phyloP scores from a whole-genome alignment of 1,284 basidiomycete genomes.

The Singerocomus inundabilis region DNA sequence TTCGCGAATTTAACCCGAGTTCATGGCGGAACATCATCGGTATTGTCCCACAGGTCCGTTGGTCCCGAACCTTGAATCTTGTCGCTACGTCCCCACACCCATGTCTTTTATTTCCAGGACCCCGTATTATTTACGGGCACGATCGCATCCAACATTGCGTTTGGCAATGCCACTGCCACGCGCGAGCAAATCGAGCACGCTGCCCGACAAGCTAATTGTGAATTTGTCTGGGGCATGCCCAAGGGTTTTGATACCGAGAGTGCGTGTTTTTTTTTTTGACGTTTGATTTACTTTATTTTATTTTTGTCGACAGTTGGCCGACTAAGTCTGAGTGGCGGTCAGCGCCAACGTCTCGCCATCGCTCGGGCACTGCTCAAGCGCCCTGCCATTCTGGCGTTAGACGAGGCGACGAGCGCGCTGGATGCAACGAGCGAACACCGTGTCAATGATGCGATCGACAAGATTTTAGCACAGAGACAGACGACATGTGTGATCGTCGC shows the following conservation, averaged over 20 bases:
- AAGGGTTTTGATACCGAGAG: constrained; percentile 78
- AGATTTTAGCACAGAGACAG: constrained; percentile 71
- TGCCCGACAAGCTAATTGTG: constrained; percentile 90
- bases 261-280: constrained; percentile 21
- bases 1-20: constrained; percentile 76
- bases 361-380: constrained; percentile 84
- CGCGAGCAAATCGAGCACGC: constrained; percentile 85
- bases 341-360: constrained; percentile 73
- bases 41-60: constrained; percentile 73
- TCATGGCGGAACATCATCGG: constrained; percentile 89
- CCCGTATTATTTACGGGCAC: constrained; percentile 83
- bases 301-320: constrained; percentile 54
- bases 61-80: neutral
- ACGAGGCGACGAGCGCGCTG: constrained; percentile 83
- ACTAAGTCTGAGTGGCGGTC: constrained; percentile 72
- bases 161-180: constrained; percentile 74
- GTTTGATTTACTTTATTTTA: too few species aligned
- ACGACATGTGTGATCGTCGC: constrained; percentile 91
- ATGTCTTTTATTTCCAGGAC: constrained; percentile 41
- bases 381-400: constrained; percentile 77
- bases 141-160: constrained; percentile 92
- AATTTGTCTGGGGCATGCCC: constrained; percentile 92
- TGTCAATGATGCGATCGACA: constrained; percentile 88
- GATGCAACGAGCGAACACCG: constrained; percentile 88
- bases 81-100: neutral